phyloP scores from a whole-genome alignment of 2,329 filamentous ascomycete species.

The Ophiostoma piceae region DNA sequence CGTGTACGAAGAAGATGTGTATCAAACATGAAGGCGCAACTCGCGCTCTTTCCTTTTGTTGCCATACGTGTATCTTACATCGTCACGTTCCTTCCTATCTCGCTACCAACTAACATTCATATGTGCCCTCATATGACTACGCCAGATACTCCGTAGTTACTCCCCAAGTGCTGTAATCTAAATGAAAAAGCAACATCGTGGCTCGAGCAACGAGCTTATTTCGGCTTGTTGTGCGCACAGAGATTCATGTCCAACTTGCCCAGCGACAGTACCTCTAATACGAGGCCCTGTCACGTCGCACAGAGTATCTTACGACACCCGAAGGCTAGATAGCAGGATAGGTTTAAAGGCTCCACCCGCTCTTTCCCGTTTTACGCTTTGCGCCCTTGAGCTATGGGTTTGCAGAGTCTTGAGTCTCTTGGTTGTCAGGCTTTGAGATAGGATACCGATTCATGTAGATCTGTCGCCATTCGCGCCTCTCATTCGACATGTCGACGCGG shows the following conservation, averaged over 20 bases:
- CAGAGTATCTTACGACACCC: background rate
- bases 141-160: background rate
- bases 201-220: slow-evolving; percentile 20
- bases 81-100: background rate
- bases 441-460: background rate
- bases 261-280: background rate
- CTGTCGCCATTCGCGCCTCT: background rate
- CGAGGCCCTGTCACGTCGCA: slow-evolving; percentile 1
- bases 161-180: background rate
- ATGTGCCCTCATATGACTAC: background rate
- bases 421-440: background rate
- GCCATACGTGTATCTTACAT: background rate
- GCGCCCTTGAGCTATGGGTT: too few relatives aligned
- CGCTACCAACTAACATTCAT: background rate
- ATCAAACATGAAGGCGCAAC: background rate
- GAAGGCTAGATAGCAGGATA: background rate
- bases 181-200: slow-evolving; percentile 20
- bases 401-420: background rate
- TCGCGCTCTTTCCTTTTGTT: background rate
- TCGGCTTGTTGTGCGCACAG: background rate
- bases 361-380: slow-evolving; percentile 1
- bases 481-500: background rate
- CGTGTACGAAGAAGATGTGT: background rate
- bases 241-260: background rate
- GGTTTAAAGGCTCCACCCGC: background rate